Conservation (phyloP, 352 stramenopile genomes). For the Globisporangium cylindrosporum region DNA sequence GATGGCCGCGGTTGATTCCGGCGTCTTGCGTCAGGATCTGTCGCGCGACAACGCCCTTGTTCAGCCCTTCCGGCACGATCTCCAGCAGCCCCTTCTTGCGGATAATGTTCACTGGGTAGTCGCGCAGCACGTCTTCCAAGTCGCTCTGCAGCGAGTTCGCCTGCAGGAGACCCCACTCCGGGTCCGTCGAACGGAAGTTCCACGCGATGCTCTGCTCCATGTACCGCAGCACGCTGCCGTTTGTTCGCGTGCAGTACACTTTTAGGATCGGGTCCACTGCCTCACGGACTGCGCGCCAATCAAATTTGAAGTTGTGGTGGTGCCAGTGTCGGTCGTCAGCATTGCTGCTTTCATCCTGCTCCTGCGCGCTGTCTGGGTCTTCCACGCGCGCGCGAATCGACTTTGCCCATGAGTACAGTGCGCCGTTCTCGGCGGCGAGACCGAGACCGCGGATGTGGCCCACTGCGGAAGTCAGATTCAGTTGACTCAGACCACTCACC, state of each 20-base stretch:
- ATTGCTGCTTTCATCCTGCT: conserved; percentile 17
- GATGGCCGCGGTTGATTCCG: conserved; percentile 64
- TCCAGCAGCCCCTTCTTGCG: conserved; percentile 93
- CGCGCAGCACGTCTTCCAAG: conserved; percentile 72
- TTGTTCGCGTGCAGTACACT: conserved; percentile 95
- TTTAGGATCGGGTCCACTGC: conserved; percentile 91
- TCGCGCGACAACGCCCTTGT: conserved; percentile 96
- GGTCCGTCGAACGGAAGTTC: conserved; percentile 97
- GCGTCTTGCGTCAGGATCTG: conserved; percentile 91
- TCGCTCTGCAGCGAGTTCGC: conserved; percentile 92
- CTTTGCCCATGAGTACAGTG: conserved; percentile 89
- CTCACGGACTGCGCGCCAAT: conserved; percentile 92
- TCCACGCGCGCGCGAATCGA: conserved; percentile 49
- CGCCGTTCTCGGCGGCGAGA: conserved; percentile 94
- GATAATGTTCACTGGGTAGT: conserved; percentile 74
- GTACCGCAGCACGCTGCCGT: conserved; percentile 93
- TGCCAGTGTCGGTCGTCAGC: conserved; percentile 59
- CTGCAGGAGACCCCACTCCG: conserved; percentile 95
- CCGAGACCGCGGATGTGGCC: conserved; percentile 92
- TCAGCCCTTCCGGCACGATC: conserved; percentile 93
- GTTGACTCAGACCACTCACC: conserved; percentile 92
- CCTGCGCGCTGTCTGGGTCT: conserved; percentile 15
- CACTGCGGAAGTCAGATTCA: conserved; percentile 90
- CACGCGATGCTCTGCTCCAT: conserved; percentile 94
- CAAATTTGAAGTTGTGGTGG: conserved; percentile 79